Base-by-base conservation (phyloP, 139 green algal species). In the Coelastrella sp. region DNA sequence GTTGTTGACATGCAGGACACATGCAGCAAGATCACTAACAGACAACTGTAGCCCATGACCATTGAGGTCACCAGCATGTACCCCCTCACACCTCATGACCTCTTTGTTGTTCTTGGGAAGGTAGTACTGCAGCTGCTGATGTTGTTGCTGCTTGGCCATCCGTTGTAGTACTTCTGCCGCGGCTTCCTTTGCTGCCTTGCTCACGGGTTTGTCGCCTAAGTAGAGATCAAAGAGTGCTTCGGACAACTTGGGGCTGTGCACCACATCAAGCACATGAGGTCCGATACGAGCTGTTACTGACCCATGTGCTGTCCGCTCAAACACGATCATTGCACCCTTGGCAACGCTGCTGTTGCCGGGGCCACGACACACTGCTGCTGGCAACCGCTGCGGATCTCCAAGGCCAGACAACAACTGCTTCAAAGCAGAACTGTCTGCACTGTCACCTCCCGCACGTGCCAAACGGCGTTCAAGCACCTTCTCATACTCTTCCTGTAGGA, bases 141-240 rank as follows among this genome's bases (percentile, higher is more conserved):
- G 27, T 13, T 4, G 25, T 37, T 38, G 48, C 45, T 30, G 15
- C 8, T 32, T 8, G 17, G 77, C n/a, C 0, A 84, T 74, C 3
- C 77, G 38, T 4, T 40, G 25, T 8, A 84, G 59, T 32, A 60
- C 75, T 4, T 59, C 30, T 19, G 59, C 77, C 15, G 77, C 77
- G 45, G 77, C 77, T 8, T 63, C 88, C 57, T 90, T 92, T 25
- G 92, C 89, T 64, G 86, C 74, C 40, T 83, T 85, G 81, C 86
- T 89, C 37, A 94, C 92, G 3, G 92, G 92, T 62, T 92, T 69
- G 13, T 92, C 86, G 0, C 92, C 93, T 25, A 96, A 77, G 86
- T 96, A 96, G 40, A 96, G 79, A 50, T 95, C 93, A 51, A 96
- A 93, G 34, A 96, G 76, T 3, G 93, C 93, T 50, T 88, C 73